These are phyloP conservation scores for Aspergillus sp. DNA, from an alignment of 2,329 filamentous ascomycete genomes.

Conservation along the genomic window DNA sequence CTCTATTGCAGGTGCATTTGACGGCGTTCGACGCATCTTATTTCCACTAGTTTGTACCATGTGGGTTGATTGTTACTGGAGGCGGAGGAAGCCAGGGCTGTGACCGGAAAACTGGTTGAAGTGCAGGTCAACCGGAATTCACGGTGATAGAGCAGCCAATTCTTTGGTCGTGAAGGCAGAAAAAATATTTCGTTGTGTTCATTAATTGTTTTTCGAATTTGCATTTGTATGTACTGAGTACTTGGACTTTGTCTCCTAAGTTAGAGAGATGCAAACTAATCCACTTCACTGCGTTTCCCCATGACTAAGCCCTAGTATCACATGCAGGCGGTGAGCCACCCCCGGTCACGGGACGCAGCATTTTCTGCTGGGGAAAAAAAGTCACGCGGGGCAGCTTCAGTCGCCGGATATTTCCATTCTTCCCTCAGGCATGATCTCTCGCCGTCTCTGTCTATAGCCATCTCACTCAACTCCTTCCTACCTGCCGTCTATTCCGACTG, in stretches of 20 bases:
- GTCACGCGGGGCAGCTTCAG: constrained; percentile 12
- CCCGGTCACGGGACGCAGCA: constrained; percentile 13
- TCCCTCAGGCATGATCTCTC: background rate
- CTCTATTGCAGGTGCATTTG: constrained; percentile 33
- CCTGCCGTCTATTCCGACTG: background rate
- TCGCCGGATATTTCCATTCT: background rate
- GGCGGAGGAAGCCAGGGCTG: constrained; percentile 4
- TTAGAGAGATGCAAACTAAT: background rate
- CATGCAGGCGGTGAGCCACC: constrained; percentile 11
- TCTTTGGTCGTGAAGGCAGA: constrained; percentile 1
- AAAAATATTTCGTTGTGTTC: background rate
- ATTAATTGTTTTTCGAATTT: constrained; percentile 10
- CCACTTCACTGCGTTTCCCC: background rate
- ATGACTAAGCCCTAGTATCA: background rate
- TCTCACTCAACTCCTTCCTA: background rate
- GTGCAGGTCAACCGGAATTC: constrained; percentile 41
- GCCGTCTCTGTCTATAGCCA: background rate
- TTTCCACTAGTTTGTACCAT: constrained; percentile 23
- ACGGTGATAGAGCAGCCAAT: constrained; percentile 5
- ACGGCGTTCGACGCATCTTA: constrained; percentile 31
- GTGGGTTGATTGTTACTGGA: constrained; percentile 11
- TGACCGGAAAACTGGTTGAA: constrained; percentile 28
- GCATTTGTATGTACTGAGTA: constrained; percentile 22
- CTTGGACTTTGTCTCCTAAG: constrained; percentile 5
- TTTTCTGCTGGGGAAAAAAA: constrained; percentile 20